A percentile compares a stretch with the other conserved stretches of the same genome.
Conservation (phyloP, 768 basidiomycete species). For the Nevesoporus exiguus region DNA sequence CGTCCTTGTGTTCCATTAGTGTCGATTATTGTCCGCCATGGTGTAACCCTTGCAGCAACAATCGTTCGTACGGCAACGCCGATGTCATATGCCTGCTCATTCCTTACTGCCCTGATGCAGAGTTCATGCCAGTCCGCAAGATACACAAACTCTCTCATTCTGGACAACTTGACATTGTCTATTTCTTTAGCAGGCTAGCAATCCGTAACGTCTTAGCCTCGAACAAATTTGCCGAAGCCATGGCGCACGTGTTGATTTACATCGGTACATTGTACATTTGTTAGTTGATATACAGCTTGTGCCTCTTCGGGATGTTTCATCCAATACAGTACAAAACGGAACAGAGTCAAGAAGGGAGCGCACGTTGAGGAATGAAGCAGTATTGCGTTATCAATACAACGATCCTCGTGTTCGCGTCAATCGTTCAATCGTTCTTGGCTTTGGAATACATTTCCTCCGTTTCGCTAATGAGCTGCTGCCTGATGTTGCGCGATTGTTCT, state of each 20-base stretch:
- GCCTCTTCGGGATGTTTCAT: not conserved
- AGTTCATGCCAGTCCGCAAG: no score
- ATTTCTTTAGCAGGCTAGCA: no score
- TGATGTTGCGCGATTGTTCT: constrained; percentile 36
- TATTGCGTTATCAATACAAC: not conserved
- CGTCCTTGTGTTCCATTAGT: no score
- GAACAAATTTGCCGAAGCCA: no score
- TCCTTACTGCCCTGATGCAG: no score
- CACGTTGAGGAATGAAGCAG: not conserved
- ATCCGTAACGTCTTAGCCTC: no score
- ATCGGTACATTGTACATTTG: not conserved
- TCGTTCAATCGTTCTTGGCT: not conserved
- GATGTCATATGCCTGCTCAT: no score
- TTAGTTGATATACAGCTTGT: not conserved
- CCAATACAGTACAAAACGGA: not conserved
- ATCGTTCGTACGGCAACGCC: no score
- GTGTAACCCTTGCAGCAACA: no score
- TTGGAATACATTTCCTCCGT: constrained; percentile 1
- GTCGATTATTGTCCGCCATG: no score
- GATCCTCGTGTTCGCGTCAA: not conserved
- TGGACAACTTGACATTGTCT: no score
- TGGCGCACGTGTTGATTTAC: not conserved
- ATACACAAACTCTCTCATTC: no score
- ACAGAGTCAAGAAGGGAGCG: not conserved
- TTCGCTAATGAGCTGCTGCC: constrained; percentile 16